Conservation (phyloP, 345 rosid genomes). For the Diplotaxis tenuifolia region DNA sequence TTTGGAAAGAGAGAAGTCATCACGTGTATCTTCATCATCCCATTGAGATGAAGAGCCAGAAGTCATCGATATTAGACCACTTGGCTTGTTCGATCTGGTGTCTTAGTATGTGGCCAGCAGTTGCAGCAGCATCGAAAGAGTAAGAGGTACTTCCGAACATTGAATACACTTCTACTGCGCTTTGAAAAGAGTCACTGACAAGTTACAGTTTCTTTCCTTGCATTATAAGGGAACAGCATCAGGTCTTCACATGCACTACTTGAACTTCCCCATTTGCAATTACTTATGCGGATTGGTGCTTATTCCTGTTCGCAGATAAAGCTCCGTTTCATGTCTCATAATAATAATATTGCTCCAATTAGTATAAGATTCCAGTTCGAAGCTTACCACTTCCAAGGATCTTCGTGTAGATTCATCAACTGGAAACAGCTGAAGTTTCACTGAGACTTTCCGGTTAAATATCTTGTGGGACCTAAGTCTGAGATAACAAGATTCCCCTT, state of each 20-base stretch:
- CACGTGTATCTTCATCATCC: constrained; percentile 99
- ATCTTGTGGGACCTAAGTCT: constrained; percentile 42
- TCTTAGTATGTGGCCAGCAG: constrained; percentile 88
- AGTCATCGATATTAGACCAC: constrained; percentile 36
- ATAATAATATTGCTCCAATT: background rate
- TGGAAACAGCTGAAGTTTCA: constrained; percentile 95
- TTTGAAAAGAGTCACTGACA: constrained; percentile 58
- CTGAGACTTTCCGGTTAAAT: constrained; percentile 47
- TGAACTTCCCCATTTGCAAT: constrained; percentile 93
- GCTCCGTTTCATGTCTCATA: constrained; percentile 9
- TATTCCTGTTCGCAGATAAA: constrained; percentile 64
- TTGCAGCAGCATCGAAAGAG: constrained; percentile 98
- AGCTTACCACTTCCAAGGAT: constrained; percentile 85
- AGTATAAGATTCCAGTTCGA: background rate
- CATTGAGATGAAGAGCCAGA: constrained; percentile 67
- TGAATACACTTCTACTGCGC: constrained; percentile 74
- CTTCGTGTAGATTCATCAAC: constrained; percentile 85
- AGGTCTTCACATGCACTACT: constrained; percentile 78
- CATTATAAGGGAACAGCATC: constrained; percentile 72
- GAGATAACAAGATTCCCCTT: constrained; percentile 24
- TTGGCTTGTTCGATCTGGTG: constrained; percentile 70
- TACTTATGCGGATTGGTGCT: constrained; percentile 85
- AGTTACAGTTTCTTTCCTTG: constrained; percentile 58
- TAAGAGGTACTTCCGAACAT: constrained; percentile 80
- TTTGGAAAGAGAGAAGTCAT: constrained; percentile 87